These are phyloP conservation scores for Candida loeiensis DNA, from an alignment of 805 yeast species.

Conservation along the genomic window DNA sequence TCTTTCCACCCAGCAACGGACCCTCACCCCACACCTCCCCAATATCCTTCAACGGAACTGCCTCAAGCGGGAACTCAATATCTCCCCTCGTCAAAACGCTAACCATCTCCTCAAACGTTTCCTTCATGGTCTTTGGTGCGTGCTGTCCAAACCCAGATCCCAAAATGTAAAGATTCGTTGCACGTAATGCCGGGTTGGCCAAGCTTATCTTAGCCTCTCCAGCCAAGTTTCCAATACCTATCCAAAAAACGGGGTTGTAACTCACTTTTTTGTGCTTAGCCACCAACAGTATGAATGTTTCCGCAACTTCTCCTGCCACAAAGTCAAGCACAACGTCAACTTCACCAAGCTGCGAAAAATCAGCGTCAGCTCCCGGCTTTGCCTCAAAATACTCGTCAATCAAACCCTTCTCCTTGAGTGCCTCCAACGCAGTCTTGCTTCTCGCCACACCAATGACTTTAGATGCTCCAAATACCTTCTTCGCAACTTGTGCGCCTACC, in stretches of 20 bases:
- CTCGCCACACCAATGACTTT: conserved; percentile 11
- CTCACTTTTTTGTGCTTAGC: conserved; percentile 1
- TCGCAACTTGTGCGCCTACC: conserved; percentile 11
- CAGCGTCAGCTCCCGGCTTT: conserved; percentile 3
- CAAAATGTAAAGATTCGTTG: conserved; percentile 10
- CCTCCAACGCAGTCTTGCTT: conserved; percentile 2
- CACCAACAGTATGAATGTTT: neutral
- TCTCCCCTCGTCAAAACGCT: conserved; percentile 7
- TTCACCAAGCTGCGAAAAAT: neutral
- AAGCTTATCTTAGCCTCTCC: conserved; percentile 8
- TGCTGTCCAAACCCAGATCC: conserved; percentile 14
- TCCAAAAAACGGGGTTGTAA: conserved; percentile 9
- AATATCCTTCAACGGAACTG: conserved; percentile 8
- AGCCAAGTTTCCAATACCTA: conserved; percentile 11
- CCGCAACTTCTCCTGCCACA: conserved; percentile 10
- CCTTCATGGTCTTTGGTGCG: neutral
- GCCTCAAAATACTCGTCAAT: conserved; percentile 8
- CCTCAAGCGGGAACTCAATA: conserved; percentile 2
- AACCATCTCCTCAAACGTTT: conserved; percentile 1
- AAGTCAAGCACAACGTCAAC: conserved; percentile 13
- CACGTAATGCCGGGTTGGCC: conserved; percentile 8
- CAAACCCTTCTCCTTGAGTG: conserved; percentile 1
- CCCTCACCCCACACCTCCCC: conserved; percentile 8
- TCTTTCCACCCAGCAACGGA: conserved; percentile 8
- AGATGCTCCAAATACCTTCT: conserved; percentile 7